Evolutionary conservation across 2,329 filamentous ascomycete genomes (phyloP).

Genomic region (Fusarium irregulare): DNA sequence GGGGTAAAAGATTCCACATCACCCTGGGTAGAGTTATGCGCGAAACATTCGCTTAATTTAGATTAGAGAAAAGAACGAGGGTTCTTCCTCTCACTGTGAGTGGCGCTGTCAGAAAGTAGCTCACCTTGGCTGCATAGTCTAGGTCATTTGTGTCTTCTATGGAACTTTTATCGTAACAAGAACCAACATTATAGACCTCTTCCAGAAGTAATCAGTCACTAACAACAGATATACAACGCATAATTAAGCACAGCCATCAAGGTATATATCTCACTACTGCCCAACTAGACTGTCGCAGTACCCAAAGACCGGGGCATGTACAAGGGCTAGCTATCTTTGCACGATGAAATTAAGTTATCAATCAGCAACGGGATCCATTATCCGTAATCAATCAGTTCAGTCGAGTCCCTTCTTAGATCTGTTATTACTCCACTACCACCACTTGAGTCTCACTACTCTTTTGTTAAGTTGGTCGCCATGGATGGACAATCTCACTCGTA

Average conservation of each 20-base stretch:
- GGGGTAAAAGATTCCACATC: not conserved
- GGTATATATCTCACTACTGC: not conserved
- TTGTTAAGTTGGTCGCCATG: not conserved
- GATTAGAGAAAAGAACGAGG: not conserved
- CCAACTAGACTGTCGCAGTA: not conserved
- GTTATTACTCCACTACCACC: not conserved
- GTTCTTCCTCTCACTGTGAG: not conserved
- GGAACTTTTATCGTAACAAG: not conserved
- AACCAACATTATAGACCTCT: not conserved
- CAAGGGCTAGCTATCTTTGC: slow-evolving; percentile 8
- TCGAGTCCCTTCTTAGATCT: not conserved
- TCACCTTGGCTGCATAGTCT: not conserved
- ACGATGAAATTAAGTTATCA: slow-evolving; percentile 43
- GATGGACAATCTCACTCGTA: not conserved
- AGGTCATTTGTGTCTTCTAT: not conserved
- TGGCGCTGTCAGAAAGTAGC: not conserved
- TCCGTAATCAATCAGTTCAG: slow-evolving; percentile 34
- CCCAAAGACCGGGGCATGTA: slow-evolving; percentile 8
- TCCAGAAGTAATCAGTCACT: not conserved
- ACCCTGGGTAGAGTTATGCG: not conserved
- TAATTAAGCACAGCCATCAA: not conserved
- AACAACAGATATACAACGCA: not conserved
- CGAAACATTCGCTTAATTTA: not conserved
- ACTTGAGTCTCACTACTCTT: not conserved
- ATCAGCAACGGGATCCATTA: slow-evolving; percentile 35